Conservation (phyloP, 176 grass and related monocot species). For the Thinopyrum elongatum region DNA sequence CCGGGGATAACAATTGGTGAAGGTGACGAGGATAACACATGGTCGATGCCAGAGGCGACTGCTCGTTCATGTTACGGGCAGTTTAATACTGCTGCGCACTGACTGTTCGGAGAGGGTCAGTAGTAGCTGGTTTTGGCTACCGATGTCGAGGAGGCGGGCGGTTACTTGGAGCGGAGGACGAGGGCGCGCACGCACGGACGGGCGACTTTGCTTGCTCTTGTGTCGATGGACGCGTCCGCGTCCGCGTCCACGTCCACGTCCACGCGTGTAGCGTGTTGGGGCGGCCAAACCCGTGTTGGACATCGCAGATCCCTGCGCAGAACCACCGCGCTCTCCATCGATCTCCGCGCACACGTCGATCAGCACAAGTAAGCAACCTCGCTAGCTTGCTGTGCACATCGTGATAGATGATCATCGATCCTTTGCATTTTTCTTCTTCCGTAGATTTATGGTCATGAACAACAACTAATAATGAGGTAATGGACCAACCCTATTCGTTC, state of each 20-base stretch:
- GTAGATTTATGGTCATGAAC: too few relatives aligned
- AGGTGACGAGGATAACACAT: neutral
- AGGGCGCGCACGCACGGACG: neutral
- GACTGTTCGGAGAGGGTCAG: neutral
- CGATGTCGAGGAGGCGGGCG: neutral
- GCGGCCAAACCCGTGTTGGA: slow-evolving; percentile 45
- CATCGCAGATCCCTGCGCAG: slow-evolving; percentile 33
- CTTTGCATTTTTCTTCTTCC: too few relatives aligned
- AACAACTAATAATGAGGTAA: too few relatives aligned
- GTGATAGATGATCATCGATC: too few relatives aligned
- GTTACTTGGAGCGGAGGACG: neutral
- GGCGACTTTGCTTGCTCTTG: slow-evolving; percentile 16
- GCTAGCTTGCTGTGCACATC: too few relatives aligned
- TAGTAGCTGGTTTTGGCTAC: neutral
- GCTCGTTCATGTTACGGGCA: neutral
- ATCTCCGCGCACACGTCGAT: neutral
- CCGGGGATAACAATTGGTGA: neutral
- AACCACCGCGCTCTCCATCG: neutral
- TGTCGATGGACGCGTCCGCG: neutral
- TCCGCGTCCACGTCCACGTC: neutral
- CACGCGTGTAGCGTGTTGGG: slow-evolving; percentile 34
- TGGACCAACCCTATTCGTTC: too few relatives aligned
- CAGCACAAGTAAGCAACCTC: neutral
- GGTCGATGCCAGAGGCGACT: slow-evolving; percentile 13
- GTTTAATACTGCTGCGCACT: neutral